These are phyloP conservation scores for Chlamydomonas sphaeroides DNA, from an alignment of 139 green algal species.

Conservation along the genomic window DNA sequence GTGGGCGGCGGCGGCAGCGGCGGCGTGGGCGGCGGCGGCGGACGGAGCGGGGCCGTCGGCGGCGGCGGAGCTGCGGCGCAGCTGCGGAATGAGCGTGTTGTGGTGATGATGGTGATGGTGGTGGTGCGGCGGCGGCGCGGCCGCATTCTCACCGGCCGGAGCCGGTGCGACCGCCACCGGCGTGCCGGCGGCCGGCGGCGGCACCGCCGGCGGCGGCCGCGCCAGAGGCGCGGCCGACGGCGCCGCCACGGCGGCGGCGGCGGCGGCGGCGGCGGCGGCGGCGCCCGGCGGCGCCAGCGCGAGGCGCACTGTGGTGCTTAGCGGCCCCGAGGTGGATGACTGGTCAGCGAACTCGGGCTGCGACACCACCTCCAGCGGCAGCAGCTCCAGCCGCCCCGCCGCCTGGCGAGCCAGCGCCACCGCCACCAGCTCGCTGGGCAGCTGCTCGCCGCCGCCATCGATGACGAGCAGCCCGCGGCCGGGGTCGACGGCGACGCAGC, in stretches of 20 bases:
- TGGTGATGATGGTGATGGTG: too few species aligned
- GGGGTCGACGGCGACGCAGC: neutral
- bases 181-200: neutral
- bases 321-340: neutral
- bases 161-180: neutral
- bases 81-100: too few species aligned
- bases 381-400: neutral
- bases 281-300: neutral
- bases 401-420: conserved; percentile 19
- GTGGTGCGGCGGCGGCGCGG: too few species aligned
- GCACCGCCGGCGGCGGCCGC: too few species aligned
- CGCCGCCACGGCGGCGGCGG: neutral
- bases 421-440: conserved; percentile 31
- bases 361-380: neutral
- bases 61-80: too few species aligned
- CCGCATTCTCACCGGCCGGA: too few species aligned
- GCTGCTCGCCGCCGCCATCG: neutral
- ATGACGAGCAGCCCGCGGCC: neutral
- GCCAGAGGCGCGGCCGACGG: neutral
- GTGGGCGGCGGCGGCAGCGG: too few species aligned
- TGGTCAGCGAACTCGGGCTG: neutral
- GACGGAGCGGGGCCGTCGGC: too few species aligned
- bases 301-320: neutral
- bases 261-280: neutral
- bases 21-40: too few species aligned